A percentile compares a stretch with the other conserved stretches of the same genome.
These are phyloP conservation scores for Excoecaria agallocha DNA, from an alignment of 345 rosid genomes.

Conservation along the genomic window DNA sequence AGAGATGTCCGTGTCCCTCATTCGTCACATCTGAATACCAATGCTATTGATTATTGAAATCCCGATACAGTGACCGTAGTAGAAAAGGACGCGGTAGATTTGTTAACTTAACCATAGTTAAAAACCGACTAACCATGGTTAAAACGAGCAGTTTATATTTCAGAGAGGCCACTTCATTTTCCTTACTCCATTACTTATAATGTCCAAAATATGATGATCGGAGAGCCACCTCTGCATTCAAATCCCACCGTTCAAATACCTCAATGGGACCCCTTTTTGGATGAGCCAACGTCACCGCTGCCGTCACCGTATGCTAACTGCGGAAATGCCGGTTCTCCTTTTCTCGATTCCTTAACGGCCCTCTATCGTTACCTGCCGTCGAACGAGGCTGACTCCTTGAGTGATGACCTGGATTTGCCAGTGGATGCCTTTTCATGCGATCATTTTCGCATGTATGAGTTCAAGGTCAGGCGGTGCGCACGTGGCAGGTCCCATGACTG, in stretches of 20 bases:
- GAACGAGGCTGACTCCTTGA: conserved; percentile 43
- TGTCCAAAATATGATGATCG: conserved; percentile 54
- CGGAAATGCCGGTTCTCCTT: conserved; percentile 34
- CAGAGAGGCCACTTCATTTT: background rate
- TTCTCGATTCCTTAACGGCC: conserved; percentile 48
- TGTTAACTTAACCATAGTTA: conserved; percentile 32
- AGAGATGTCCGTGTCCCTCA: conserved; percentile 16
- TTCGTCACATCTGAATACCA: background rate
- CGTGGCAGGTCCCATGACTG: conserved; percentile 79
- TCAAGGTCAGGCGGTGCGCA: conserved; percentile 74
- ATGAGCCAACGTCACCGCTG: conserved; percentile 30
- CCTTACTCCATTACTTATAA: background rate
- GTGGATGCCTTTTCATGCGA: conserved; percentile 31
- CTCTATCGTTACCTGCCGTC: conserved; percentile 70
- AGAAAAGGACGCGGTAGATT: conserved; percentile 31
- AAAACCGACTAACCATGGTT: conserved; percentile 37
- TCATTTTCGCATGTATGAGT: conserved; percentile 75
- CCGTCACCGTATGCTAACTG: conserved; percentile 32
- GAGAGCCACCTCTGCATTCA: conserved; percentile 33
- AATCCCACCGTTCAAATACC: conserved; percentile 62
- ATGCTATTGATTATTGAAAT: background rate
- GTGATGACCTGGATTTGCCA: conserved; percentile 25
- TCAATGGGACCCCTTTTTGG: conserved; percentile 45
- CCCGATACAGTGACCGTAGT: conserved; percentile 25
- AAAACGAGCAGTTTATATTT: conserved; percentile 36